Percentiles rank a stretch among this genome's conserved stretches.
phyloP scores from a whole-genome alignment of 1,284 basidiomycete genomes.

The Stygiomarasmius scandens region DNA sequence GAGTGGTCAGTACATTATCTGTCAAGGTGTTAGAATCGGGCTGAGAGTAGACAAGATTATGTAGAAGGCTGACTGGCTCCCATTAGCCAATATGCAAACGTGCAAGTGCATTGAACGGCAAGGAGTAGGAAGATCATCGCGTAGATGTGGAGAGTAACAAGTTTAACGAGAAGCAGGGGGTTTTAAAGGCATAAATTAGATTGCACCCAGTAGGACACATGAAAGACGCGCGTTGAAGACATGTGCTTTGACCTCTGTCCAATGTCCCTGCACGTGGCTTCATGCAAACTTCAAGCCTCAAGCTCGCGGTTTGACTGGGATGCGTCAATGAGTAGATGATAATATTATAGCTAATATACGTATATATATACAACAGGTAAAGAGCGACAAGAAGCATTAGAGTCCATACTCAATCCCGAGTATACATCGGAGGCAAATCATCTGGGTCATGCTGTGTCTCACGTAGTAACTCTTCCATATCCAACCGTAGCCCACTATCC shows the following conservation, averaged over 20 bases:
- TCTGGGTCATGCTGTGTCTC: not conserved
- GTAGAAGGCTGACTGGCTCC: slow-evolving; percentile 29
- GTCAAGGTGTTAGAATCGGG: not conserved
- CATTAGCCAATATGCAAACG: slow-evolving; percentile 40
- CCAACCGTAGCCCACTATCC: slow-evolving; percentile 13
- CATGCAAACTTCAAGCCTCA: not conserved
- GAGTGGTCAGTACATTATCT: slow-evolving; percentile 43
- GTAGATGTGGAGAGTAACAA: not conserved
- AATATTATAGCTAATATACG: not conserved
- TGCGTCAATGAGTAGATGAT: not conserved
- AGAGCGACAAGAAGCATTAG: not conserved
- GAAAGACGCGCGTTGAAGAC: not conserved
- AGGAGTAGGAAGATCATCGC: not conserved
- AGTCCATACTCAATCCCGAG: not conserved
- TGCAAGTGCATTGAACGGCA: slow-evolving; percentile 2
- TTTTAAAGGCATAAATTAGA: not conserved
- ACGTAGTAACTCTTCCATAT: not conserved
- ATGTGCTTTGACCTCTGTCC: no score
- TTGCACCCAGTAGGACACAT: not conserved
- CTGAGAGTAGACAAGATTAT: not conserved
- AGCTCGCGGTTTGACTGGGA: not conserved
- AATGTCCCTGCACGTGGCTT: no score
- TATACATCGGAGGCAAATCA: slow-evolving; percentile 9
- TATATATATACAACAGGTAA: not conserved
- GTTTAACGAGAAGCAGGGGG: not conserved